Evolutionary conservation across 805 yeast genomes (phyloP).

Genomic region (Wickerhamiella spandovensis): DNA sequence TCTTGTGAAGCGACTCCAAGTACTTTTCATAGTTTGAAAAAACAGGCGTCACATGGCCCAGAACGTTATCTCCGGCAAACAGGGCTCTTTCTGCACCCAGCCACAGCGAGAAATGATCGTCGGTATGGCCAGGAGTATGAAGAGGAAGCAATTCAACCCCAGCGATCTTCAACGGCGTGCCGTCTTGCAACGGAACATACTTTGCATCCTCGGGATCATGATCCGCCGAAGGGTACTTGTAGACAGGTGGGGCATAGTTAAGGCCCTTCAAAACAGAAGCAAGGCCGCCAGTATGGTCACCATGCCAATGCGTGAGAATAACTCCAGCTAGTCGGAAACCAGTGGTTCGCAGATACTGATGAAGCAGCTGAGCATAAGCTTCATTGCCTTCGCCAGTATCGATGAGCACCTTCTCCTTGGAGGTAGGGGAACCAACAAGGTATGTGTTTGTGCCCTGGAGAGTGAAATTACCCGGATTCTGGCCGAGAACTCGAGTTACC

Average conservation of each 20-base stretch:
- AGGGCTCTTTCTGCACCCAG: conserved; percentile 24
- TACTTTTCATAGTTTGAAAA: conserved; percentile 23
- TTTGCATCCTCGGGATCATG: conserved; percentile 1
- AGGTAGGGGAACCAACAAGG: conserved; percentile 23
- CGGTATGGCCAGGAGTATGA: conserved; percentile 28
- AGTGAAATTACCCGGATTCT: conserved; percentile 27
- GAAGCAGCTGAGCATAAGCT: conserved; percentile 19
- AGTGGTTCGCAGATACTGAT: conserved; percentile 14
- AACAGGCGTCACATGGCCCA: conserved; percentile 27
- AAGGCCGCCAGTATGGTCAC: conserved; percentile 25
- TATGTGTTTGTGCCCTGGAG: conserved; percentile 30
- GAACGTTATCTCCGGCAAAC: conserved; percentile 27
- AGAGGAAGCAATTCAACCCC: conserved; percentile 22
- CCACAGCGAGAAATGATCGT: conserved; percentile 26
- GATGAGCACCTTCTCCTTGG: conserved; percentile 19
- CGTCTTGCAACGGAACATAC: conserved; percentile 15
- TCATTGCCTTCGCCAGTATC: conserved; percentile 27
- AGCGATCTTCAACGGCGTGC: conserved; percentile 12
- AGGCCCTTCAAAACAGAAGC: conserved; percentile 10
- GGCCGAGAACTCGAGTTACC: conserved; percentile 25
- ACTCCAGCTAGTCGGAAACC: conserved; percentile 11
- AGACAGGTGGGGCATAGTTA: conserved; percentile 8
- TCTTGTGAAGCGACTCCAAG: conserved; percentile 19
- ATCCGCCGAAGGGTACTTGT: conserved; percentile 8
- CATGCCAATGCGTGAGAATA: conserved; percentile 27